These are phyloP conservation scores for Neurospora pannonica DNA, from an alignment of 495 filamentous ascomycete genomes.

Conservation along the genomic window DNA sequence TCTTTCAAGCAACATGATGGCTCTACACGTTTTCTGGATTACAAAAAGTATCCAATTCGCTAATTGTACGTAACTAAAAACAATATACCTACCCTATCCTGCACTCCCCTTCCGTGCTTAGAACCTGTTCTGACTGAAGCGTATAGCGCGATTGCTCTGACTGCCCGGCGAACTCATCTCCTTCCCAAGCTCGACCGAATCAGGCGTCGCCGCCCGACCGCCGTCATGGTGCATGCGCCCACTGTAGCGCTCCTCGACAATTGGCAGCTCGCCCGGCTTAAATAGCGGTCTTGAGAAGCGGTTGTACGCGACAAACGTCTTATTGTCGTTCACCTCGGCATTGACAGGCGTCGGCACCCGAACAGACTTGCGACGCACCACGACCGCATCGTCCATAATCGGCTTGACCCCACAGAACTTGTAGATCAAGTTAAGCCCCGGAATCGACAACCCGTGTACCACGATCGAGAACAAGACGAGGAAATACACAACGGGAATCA, in stretches of 20 bases:
- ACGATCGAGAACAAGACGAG: constrained; percentile 50
- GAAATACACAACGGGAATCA: constrained; percentile 48
- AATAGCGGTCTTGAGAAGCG: constrained; percentile 41
- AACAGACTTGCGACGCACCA: constrained; percentile 38
- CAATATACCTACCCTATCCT: background rate
- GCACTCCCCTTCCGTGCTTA: background rate
- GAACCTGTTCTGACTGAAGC: background rate
- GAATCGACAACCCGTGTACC: constrained; percentile 49
- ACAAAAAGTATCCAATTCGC: background rate
- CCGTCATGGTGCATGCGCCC: background rate
- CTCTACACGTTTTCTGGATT: background rate
- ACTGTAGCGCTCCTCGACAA: background rate
- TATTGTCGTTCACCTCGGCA: constrained; percentile 26
- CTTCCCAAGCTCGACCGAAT: background rate
- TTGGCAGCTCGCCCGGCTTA: constrained; percentile 15
- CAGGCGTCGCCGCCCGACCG: background rate
- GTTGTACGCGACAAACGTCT: constrained; percentile 45
- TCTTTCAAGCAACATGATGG: too few relatives aligned
- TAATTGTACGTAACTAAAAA: background rate
- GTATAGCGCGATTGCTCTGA: background rate
- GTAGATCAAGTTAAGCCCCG: constrained; percentile 40
- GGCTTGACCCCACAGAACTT: constrained; percentile 31
- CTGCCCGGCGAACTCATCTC: background rate
- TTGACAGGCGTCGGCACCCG: constrained; percentile 44
- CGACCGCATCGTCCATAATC: constrained; percentile 44